Percentiles rank a stretch among this genome's conserved stretches.
Conservation (phyloP, 1,284 basidiomycete genomes). For the Polyporus tsugae region DNA sequence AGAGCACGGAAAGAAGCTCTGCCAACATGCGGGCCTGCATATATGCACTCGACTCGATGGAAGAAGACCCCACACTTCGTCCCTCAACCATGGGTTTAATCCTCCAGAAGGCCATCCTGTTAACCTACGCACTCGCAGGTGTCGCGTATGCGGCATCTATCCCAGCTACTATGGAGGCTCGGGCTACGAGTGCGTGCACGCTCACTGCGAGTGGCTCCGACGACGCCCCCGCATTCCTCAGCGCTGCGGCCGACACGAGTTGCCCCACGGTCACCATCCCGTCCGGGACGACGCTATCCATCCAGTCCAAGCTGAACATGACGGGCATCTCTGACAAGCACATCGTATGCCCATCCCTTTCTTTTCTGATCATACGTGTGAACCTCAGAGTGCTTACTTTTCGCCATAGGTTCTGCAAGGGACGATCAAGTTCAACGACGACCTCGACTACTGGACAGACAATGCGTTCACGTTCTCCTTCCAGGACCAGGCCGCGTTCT, state of each 20-base stretch:
- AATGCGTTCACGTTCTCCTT: slow-evolving; percentile 63
- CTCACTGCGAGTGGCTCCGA: slow-evolving; percentile 56
- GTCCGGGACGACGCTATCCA: slow-evolving; percentile 55
- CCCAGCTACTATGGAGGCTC: background rate
- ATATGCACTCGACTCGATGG: background rate
- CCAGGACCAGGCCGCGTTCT: slow-evolving; percentile 67
- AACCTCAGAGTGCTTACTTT: background rate
- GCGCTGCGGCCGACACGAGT: slow-evolving; percentile 47
- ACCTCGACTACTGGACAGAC: slow-evolving; percentile 63
- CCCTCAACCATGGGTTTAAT: background rate
- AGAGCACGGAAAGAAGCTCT: background rate
- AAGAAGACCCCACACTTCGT: background rate
- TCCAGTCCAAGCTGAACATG: slow-evolving; percentile 61
- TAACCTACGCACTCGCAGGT: background rate
- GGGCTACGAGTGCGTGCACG: slow-evolving; percentile 44
- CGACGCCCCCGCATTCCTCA: slow-evolving; percentile 57
- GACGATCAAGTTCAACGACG: slow-evolving; percentile 57
- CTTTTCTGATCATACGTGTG: background rate
- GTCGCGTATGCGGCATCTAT: background rate
- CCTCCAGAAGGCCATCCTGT: background rate
- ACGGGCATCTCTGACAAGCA: slow-evolving; percentile 58
- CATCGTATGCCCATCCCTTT: slow-evolving; percentile 48
- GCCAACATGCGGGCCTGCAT: background rate
- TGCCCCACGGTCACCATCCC: slow-evolving; percentile 58
- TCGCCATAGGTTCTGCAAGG: slow-evolving; percentile 53